Base-by-base conservation (phyloP, 1,284 basidiomycete genomes). In the Ganoderma lingzhi region DNA sequence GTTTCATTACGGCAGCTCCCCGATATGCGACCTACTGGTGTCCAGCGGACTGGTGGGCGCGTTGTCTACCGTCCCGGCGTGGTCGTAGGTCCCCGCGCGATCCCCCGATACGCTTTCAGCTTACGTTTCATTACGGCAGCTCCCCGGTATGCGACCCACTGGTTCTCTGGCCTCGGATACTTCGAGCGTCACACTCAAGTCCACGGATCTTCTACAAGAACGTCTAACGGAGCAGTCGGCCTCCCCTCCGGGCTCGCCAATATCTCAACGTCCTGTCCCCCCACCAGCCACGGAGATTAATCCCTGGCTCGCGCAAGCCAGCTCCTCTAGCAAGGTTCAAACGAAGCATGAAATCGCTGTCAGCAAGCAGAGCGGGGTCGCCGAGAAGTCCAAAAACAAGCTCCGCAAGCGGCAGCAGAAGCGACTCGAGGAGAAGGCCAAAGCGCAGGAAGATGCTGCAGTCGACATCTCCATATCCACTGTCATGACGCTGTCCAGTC, bases 401-500 rank as follows among this genome's bases (percentile, higher is more conserved):
- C 83, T 96, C 45, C 71, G 90, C 76, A 96, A 95, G 80, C 83
- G 86, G 72, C 81, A 78, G 45, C 81, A 79, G 73, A 90, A 90
- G 74, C 80, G 81, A 10, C 84, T 82, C 6, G 89, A 87, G 32
- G 89, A 87, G 68, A 85, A 84, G 70, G 86, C 83, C 70, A 87
- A 85, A 69, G 87, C 85, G 0, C 83, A 82, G 70, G 92, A 94
- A 51, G 96, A 97, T 72, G 93, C 92, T 0, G 79, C 81, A 4
- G 88, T 97, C 23, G 95, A 96, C 73, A 93, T 98, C 68, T 86
- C 88, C 10, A 76, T 89, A 69, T 83, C 88, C 67, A 83, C 86
- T 37, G 83, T 88, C 17, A 79, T 93, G 62, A 81, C 81, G 1
- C 71, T 87, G 12, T 64, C 71, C 6, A 75, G 75, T 30, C 67